Base-by-base conservation (phyloP, 2,329 filamentous ascomycete genomes). In the Leptographium galeiforme region DNA sequence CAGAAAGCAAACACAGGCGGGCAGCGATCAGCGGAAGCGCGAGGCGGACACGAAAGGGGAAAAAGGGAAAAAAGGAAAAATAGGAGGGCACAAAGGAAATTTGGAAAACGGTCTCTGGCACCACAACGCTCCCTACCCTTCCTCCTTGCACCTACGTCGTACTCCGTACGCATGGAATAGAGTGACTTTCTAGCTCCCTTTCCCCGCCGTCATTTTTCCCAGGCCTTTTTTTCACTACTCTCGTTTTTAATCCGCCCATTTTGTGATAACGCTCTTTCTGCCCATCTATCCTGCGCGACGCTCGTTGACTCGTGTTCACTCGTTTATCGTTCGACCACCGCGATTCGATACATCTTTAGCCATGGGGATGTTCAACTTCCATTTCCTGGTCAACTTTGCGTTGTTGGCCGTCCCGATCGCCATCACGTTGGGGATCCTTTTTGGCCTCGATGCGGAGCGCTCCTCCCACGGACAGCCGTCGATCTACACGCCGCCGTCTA, bases 361-460 rank as follows among this genome's bases (percentile, higher is more conserved):
- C 43, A 48, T 52, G 36, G 43, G 18, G 10, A 16, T 36, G 33
- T 38, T 52, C 36, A 34, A 34, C 11, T n/a, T 40, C 13, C 43
- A 39, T 16, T 52, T 52, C n/a, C 7, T 48, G 18, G 43, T 52
- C 63, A 78, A 75, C 64, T 67, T 72, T 52, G 67, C 66, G 60
- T 68, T 79, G 50, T 59, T 78, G 56, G 70, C 70, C 57, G 63
- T 78, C 36, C 55, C 76, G 72, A 51, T 59, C 13, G 56, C 52
- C 41, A 55, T 53, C 10, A 59, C 57, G 1, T 46, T 59, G 10
- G 75, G 73, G 48, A 64, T 77, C 45, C 63, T 79, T 30, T 63
- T 78, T 39, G 74, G 73, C 11, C 61, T 78, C 39, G 70, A 78
- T 55, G 65, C 66, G n/a, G 64, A 69, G 47, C 68, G 72, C 43